phyloP scores from a whole-genome alignment of 2,329 filamentous ascomycete species.

The Lasiodiplodia theobromae region DNA sequence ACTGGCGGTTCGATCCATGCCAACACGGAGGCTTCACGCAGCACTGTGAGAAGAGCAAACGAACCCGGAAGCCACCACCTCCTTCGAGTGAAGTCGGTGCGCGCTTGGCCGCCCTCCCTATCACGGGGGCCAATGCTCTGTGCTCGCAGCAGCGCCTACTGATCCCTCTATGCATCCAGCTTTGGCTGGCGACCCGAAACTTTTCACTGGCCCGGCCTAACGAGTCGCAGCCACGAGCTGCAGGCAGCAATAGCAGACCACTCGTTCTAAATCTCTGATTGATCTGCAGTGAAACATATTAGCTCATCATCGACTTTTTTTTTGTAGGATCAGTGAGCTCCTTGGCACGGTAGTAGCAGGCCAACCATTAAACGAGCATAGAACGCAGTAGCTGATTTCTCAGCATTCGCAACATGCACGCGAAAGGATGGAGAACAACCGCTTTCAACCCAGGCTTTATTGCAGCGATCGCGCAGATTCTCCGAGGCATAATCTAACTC shows the following conservation, averaged over 20 bases:
- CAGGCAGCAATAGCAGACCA: neutral
- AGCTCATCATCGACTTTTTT: neutral
- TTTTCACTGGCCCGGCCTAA: neutral
- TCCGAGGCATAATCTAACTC: neutral
- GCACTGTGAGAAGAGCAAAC: neutral
- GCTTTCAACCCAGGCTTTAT: too few relatives aligned
- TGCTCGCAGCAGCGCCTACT: neutral
- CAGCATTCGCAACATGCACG: neutral
- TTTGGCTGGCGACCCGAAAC: neutral
- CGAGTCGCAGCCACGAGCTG: neutral
- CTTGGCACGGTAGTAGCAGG: too few relatives aligned
- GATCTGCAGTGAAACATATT: neutral
- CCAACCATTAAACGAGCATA: too few relatives aligned
- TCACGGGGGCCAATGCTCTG: neutral
- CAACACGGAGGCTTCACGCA: neutral
- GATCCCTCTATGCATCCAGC: slow-evolving; percentile 7
- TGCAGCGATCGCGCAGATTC: neutral
- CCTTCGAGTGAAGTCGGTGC: neutral
- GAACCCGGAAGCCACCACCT: neutral
- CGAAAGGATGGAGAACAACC: neutral
- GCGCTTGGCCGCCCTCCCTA: neutral
- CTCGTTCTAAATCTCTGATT: too few relatives aligned
- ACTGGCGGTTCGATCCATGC: neutral
- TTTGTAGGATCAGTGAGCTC: too few relatives aligned
- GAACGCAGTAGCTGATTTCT: too few relatives aligned